Conservation (phyloP, 768 basidiomycete species). For the Saitozyma sp. region DNA sequence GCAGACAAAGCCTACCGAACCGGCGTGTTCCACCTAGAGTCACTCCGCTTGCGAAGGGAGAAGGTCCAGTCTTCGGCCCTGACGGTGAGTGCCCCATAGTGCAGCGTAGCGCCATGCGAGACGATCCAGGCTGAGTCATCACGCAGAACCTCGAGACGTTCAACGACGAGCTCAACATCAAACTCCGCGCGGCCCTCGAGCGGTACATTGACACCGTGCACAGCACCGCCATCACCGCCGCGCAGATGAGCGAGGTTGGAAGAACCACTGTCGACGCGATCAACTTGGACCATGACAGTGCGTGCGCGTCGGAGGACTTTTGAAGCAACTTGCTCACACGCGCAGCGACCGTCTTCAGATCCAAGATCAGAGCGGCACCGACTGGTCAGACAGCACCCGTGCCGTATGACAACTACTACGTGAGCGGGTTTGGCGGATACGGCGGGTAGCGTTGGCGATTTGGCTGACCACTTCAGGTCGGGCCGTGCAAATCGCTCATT, state of each 20-base stretch:
- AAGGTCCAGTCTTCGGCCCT: constrained; percentile 82
- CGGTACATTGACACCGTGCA: constrained; percentile 78
- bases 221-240: constrained; percentile 74
- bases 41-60: constrained; percentile 73
- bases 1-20: constrained; percentile 86
- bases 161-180: constrained; percentile 67
- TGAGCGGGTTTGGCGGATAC: constrained; percentile 4
- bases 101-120: not conserved
- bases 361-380: constrained; percentile 17
- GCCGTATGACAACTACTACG: constrained; percentile 51
- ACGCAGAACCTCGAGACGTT: constrained; percentile 76
- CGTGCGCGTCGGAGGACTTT: constrained; percentile 31
- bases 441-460: not conserved
- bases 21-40: constrained; percentile 90
- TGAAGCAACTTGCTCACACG: constrained; percentile 1
- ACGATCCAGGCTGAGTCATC: constrained; percentile 4
- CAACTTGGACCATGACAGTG: constrained; percentile 69
- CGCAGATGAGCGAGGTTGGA: constrained; percentile 69
- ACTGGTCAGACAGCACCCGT: constrained; percentile 29
- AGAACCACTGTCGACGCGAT: constrained; percentile 66
- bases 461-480: constrained; percentile 63
- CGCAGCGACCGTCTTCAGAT: constrained; percentile 34
- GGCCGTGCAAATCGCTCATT: constrained; percentile 81
- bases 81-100: constrained; percentile 58
- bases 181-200: constrained; percentile 65